These are phyloP conservation scores for Penicillium steckii DNA, from an alignment of 495 filamentous ascomycete genomes.

Conservation along the genomic window DNA sequence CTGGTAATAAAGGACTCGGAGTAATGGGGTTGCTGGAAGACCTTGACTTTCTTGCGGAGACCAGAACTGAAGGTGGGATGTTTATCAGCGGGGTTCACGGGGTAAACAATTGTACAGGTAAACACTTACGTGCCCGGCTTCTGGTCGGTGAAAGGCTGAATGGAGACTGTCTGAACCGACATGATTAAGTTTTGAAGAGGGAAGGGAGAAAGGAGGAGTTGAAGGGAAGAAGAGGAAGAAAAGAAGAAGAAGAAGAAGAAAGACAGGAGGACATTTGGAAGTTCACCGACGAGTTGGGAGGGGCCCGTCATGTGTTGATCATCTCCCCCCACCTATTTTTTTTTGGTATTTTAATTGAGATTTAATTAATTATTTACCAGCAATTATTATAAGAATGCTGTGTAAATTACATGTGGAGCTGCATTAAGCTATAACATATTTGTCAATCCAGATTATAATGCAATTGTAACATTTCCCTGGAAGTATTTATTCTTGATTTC, in stretches of 20 bases:
- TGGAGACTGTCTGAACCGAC: constrained; percentile 71
- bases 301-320: constrained; percentile 33
- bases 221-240: constrained; percentile 11
- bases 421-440: background rate
- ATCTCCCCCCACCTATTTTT: too few relatives aligned
- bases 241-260: constrained; percentile 3
- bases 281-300: constrained; percentile 28
- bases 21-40: constrained; percentile 95
- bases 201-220: constrained; percentile 11
- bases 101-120: constrained; percentile 4
- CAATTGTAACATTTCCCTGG: background rate
- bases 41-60: constrained; percentile 96
- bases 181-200: constrained; percentile 43
- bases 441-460: background rate
- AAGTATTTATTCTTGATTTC: too few relatives aligned
- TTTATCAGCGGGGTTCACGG: constrained; percentile 20
- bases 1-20: constrained; percentile 92
- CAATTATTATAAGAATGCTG: background rate
- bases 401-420: background rate
- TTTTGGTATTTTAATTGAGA: too few relatives aligned
- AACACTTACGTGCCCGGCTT: constrained; percentile 95
- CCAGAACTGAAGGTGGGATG: constrained; percentile 65
- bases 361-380: too few relatives aligned
- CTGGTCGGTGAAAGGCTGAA: constrained; percentile 87
- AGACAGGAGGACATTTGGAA: background rate